Evolutionary conservation across 1,284 basidiomycete genomes (phyloP).

Genomic region (Melampsora larici-populina): DNA sequence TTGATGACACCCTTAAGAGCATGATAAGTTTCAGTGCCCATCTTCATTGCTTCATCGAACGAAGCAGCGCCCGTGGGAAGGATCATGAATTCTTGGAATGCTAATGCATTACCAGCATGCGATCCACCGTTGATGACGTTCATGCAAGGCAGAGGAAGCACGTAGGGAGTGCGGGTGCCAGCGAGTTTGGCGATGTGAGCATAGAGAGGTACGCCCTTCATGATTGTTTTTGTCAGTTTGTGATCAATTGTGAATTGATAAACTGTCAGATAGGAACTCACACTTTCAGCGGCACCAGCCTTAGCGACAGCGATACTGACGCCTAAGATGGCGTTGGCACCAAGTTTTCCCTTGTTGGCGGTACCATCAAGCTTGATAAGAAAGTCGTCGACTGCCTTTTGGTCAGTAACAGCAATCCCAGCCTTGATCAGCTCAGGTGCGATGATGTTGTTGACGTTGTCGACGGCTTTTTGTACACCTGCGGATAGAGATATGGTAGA

Average conservation of each 20-base stretch:
- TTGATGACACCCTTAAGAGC: conserved; percentile 98
- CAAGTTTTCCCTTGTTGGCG: conserved; percentile 98
- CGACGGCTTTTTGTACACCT: conserved; percentile 91
- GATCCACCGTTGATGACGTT: conserved; percentile 99
- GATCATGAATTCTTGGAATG: conserved; percentile 99
- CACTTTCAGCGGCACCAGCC: conserved; percentile 87
- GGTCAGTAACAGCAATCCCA: conserved; percentile 78
- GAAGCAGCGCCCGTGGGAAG: conserved; percentile 84
- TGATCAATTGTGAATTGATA: background rate
- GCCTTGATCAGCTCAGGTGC: conserved; percentile 85
- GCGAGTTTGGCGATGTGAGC: conserved; percentile 93
- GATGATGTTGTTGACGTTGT: conserved; percentile 90
- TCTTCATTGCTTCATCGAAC: conserved; percentile 97
- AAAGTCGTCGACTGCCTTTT: conserved; percentile 97
- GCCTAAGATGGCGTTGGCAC: conserved; percentile 98
- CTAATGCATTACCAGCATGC: conserved; percentile 98
- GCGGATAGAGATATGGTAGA: conserved; percentile 19
- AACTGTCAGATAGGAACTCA: conserved; percentile 39
- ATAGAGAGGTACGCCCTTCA: conserved; percentile 81
- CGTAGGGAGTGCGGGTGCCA: conserved; percentile 86
- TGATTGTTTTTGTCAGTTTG: background rate
- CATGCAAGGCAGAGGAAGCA: conserved; percentile 86
- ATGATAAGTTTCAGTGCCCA: conserved; percentile 98
- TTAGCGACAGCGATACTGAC: conserved; percentile 94
- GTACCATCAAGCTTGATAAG: conserved; percentile 98